Percentiles rank a stretch among this genome's conserved stretches.
Conservation (phyloP, 257 asterid genomes). For the Solanum boliviense region DNA sequence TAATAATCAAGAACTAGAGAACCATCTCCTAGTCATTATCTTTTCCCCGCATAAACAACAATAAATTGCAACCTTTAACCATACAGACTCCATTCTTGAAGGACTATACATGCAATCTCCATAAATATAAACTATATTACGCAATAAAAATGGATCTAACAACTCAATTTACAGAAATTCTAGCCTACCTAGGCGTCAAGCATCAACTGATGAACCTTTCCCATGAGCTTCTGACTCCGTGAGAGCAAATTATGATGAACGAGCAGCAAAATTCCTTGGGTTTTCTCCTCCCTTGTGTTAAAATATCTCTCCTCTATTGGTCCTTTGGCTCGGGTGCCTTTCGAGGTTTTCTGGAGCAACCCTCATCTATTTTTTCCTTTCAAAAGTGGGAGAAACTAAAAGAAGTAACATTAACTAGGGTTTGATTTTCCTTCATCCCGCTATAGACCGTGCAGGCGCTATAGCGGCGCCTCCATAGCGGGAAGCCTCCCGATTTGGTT, state of each 20-base stretch:
- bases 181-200: neutral
- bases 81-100: neutral
- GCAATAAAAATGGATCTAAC: neutral
- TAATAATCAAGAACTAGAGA: neutral
- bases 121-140: neutral
- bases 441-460: neutral
- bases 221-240: too few species aligned
- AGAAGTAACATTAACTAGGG: neutral
- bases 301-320: neutral
- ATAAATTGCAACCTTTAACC: neutral
- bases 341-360: neutral
- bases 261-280: neutral
- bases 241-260: neutral
- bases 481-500: neutral
- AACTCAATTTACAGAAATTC: neutral
- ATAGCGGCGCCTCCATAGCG: neutral
- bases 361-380: neutral
- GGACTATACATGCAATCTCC: neutral
- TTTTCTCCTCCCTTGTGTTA: neutral
- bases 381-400: neutral
- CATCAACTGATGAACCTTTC: neutral
- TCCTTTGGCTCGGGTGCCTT: neutral
- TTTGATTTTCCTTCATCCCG: neutral
- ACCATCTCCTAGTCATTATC: neutral
- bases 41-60: neutral